phyloP scores from a whole-genome alignment of 2,329 filamentous ascomycete genomes.

The Claviceps humidiphila region DNA sequence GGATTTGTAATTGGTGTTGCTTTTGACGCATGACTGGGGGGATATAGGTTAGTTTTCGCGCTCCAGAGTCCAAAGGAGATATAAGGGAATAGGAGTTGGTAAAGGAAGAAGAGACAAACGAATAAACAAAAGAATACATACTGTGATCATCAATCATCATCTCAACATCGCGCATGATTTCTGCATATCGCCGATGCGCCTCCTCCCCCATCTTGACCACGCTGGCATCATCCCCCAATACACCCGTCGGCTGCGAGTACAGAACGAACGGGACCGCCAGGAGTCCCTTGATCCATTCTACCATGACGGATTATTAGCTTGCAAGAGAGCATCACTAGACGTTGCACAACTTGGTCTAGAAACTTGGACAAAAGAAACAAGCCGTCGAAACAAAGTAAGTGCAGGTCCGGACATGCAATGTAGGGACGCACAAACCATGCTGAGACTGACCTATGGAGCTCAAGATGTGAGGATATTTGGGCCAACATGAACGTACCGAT shows the following conservation, averaged over 20 bases:
- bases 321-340: too few relatives aligned
- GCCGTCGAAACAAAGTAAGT: too few relatives aligned
- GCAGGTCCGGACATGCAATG: too few relatives aligned
- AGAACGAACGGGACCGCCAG: slow-evolving; percentile 93
- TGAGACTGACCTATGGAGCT: too few relatives aligned
- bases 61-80: too few relatives aligned
- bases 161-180: slow-evolving; percentile 92
- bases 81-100: too few relatives aligned
- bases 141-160: slow-evolving; percentile 85
- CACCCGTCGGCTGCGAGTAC: slow-evolving; percentile 83
- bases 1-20: slow-evolving; percentile 4
- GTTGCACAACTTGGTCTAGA: too few relatives aligned
- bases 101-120: too few relatives aligned
- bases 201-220: slow-evolving; percentile 63
- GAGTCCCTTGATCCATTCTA: slow-evolving; percentile 93
- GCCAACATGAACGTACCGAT: slow-evolving; percentile 40
- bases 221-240: slow-evolving; percentile 57
- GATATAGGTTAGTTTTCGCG: not conserved
- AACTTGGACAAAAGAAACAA: too few relatives aligned
- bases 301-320: not conserved
- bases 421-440: too few relatives aligned
- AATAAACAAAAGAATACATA: slow-evolving; percentile 24
- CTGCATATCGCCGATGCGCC: slow-evolving; percentile 78
- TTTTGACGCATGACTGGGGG: slow-evolving; percentile 55
- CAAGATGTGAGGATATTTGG: too few relatives aligned